These are phyloP conservation scores for Camelina hispida DNA, from an alignment of 345 rosid genomes.

Conservation along the genomic window DNA sequence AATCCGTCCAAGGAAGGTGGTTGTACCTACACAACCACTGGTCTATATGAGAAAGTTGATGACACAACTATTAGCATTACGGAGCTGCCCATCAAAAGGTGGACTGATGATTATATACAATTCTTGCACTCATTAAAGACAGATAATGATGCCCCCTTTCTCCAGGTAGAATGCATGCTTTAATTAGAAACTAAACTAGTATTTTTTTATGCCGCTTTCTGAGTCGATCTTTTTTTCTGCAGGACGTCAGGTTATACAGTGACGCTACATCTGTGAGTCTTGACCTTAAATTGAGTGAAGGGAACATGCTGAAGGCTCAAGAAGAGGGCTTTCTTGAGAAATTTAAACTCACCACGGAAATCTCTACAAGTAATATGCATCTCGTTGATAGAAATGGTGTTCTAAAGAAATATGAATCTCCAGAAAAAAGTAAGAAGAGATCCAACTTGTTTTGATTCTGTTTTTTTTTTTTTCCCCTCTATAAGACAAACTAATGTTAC, in stretches of 20 bases:
- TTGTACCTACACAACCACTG: constrained; percentile 63
- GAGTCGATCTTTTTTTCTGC: constrained; percentile 37
- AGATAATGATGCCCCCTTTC: constrained; percentile 49
- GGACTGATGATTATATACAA: constrained; percentile 86
- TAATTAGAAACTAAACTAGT: constrained; percentile 6
- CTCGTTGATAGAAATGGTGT: constrained; percentile 70
- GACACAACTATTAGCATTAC: constrained; percentile 70
- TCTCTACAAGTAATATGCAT: constrained; percentile 92
- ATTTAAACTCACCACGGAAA: constrained; percentile 66
- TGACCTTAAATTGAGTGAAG: constrained; percentile 56
- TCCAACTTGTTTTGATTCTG: constrained; percentile 5
- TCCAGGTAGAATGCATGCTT: constrained; percentile 54
- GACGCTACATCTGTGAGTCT: constrained; percentile 57
- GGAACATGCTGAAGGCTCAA: constrained; percentile 59
- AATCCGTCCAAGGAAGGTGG: constrained; percentile 73
- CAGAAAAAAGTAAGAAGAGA: constrained; percentile 72
- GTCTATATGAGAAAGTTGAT: constrained; percentile 67
- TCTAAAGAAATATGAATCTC: constrained; percentile 84
- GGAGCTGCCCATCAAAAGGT: constrained; percentile 86
- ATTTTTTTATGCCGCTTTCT: constrained; percentile 28
- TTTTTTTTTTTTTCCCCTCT: neutral
- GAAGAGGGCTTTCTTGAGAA: constrained; percentile 89
- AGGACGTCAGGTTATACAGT: constrained; percentile 56
- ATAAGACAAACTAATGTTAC: neutral
- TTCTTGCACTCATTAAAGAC: constrained; percentile 56